Percentiles rank a stretch among this genome's conserved stretches.
Evolutionary conservation across 2,329 filamentous ascomycete genomes (phyloP).

Genomic region (Apiospora rasikravindrae): DNA sequence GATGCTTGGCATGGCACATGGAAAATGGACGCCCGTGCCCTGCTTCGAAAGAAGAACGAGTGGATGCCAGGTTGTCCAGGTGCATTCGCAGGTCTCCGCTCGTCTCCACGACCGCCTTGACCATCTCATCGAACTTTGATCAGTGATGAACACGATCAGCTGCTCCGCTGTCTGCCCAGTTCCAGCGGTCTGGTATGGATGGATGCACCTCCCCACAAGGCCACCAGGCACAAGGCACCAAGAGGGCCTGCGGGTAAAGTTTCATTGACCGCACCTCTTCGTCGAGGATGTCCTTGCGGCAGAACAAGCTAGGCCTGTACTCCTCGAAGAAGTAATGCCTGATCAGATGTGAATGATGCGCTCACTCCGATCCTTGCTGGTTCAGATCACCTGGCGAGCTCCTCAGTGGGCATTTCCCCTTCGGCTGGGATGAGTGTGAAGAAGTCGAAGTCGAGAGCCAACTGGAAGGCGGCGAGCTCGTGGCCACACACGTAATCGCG

Average conservation of each 20-base stretch:
- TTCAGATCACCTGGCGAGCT: not conserved
- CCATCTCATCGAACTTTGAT: not conserved
- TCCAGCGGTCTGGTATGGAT: not conserved
- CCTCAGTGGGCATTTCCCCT: not conserved
- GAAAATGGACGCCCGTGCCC: not conserved
- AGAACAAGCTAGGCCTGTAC: not conserved
- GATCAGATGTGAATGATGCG: not conserved
- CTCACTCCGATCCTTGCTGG: not conserved
- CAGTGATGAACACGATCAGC: not conserved
- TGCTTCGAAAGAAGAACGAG: not conserved
- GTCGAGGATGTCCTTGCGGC: not conserved
- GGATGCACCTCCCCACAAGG: not conserved
- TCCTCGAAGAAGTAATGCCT: not conserved
- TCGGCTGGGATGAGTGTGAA: not conserved
- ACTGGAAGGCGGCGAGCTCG: not conserved
- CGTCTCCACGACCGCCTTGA: not conserved
- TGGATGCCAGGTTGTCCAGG: not conserved
- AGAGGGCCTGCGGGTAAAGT: not conserved
- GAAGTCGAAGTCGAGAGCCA: not conserved
- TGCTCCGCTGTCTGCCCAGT: not conserved
- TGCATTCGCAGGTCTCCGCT: not conserved
- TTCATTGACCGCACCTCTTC: not conserved
- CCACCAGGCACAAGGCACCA: not conserved
- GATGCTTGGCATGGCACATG: slow-evolving; percentile 8
- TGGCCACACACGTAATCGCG: not conserved